phyloP scores from a whole-genome alignment of 2,329 filamentous ascomycete genomes.

The Verticillium albo-atrum region DNA sequence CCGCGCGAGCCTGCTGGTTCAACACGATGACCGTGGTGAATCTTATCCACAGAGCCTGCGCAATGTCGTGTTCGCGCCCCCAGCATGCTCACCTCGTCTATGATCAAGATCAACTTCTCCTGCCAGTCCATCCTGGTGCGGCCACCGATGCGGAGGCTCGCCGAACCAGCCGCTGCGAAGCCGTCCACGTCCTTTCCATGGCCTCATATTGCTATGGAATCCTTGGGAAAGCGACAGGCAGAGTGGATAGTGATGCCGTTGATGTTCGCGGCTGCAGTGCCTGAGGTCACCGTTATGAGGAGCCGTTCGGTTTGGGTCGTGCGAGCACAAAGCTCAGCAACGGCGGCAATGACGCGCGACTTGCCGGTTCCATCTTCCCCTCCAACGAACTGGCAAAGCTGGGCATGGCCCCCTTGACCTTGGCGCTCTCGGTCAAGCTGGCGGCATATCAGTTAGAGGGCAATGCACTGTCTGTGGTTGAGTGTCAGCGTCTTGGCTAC shows the following conservation, averaged over 20 bases:
- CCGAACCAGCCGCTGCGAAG: neutral
- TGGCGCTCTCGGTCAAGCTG: slow-evolving; percentile 3
- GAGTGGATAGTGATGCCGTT: slow-evolving; percentile 10
- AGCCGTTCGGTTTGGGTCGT: neutral
- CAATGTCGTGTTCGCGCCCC: neutral
- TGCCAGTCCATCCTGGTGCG: slow-evolving; percentile 1
- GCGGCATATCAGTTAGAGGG: slow-evolving; percentile 5
- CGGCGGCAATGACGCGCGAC: slow-evolving; percentile 5
- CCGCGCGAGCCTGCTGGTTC: too few species aligned
- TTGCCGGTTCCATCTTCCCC: slow-evolving; percentile 8
- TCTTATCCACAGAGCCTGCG: too few species aligned
- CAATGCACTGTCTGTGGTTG: slow-evolving; percentile 2
- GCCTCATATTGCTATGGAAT: neutral
- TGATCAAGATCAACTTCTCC: slow-evolving; percentile 5
- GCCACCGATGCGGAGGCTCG: neutral
- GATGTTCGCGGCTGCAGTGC: slow-evolving; percentile 5
- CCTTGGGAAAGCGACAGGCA: slow-evolving; percentile 6
- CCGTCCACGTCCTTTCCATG: neutral
- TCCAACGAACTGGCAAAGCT: slow-evolving; percentile 9
- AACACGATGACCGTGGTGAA: too few species aligned
- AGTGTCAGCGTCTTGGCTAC: neutral
- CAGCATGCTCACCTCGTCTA: slow-evolving; percentile 4
- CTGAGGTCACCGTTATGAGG: slow-evolving; percentile 4
- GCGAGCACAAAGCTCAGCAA: slow-evolving; percentile 1
- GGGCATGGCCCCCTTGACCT: neutral